A percentile compares a stretch with the other conserved stretches of the same genome.
phyloP scores from a whole-genome alignment of 257 asterid genomes.

The Phtheirospermum japonicum region DNA sequence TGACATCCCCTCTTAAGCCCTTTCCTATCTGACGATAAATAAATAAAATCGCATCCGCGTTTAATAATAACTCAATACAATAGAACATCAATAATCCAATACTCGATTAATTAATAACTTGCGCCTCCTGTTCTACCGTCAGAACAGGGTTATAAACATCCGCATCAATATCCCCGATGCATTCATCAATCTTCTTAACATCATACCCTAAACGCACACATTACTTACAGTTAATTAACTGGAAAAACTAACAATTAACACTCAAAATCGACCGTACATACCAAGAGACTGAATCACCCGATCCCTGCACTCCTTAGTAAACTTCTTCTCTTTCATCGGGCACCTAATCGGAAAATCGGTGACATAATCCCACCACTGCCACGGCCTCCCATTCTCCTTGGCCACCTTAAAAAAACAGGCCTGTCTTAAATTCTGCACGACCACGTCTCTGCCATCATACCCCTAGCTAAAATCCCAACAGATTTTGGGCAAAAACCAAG shows the following conservation, averaged over 20 bases:
- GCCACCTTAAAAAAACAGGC: slow-evolving; percentile 54
- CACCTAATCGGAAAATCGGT: slow-evolving; percentile 57
- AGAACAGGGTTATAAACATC: slow-evolving; percentile 69
- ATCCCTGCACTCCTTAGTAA: slow-evolving; percentile 49
- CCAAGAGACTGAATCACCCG: slow-evolving; percentile 56
- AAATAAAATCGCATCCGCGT: no score
- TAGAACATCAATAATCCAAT: no score
- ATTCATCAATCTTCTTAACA: slow-evolving; percentile 57
- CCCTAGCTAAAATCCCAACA: slow-evolving; percentile 50
- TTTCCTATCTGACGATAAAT: slow-evolving; percentile 45
- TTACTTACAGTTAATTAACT: no score
- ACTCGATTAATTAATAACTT: slow-evolving; percentile 23
- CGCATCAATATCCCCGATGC: slow-evolving; percentile 76
- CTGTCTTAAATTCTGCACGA: slow-evolving; percentile 49
- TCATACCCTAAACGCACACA: slow-evolving; percentile 47
- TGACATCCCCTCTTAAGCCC: slow-evolving; percentile 55
- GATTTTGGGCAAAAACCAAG: no score
- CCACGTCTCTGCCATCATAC: slow-evolving; percentile 57
- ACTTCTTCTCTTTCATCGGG: slow-evolving; percentile 51
- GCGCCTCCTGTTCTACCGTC: slow-evolving; percentile 47
- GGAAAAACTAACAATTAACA: no score
- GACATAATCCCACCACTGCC: slow-evolving; percentile 67
- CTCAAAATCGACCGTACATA: no score
- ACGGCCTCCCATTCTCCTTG: no score
- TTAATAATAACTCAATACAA: no score